Percentiles rank a stretch among this genome's conserved stretches.
Conservation (phyloP, 2,329 filamentous ascomycete species). For the Aaosphaeria arxii region DNA sequence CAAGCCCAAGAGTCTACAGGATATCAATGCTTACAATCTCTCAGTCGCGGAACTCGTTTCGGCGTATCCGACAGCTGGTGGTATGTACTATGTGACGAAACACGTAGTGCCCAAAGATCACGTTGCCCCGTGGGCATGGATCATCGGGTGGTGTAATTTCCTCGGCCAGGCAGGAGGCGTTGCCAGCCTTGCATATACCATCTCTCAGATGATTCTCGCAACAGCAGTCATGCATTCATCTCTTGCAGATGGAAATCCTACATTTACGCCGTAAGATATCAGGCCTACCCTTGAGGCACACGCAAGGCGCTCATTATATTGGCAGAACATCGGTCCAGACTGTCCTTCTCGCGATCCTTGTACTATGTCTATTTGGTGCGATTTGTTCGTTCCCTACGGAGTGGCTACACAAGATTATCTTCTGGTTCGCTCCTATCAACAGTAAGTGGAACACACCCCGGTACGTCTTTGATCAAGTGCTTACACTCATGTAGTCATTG, state of each 20-base stretch:
- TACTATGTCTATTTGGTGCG: constrained; percentile 55
- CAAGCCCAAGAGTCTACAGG: neutral
- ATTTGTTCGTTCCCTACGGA: constrained; percentile 64
- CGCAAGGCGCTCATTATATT: constrained; percentile 1
- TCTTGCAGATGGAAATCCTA: constrained; percentile 49
- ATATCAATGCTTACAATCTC: constrained; percentile 6
- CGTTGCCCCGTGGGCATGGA: constrained; percentile 62
- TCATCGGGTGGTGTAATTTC: constrained; percentile 67
- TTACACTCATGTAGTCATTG: constrained; percentile 44
- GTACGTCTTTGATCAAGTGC: too few species aligned
- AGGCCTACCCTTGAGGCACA: neutral
- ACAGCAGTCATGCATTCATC: constrained; percentile 60
- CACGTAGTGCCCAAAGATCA: constrained; percentile 60
- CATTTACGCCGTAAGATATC: constrained; percentile 55
- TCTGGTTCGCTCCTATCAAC: constrained; percentile 67
- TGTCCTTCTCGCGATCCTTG: constrained; percentile 55
- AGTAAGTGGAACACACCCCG: constrained; percentile 35
- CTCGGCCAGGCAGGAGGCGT: constrained; percentile 63
- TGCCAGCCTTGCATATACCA: constrained; percentile 60
- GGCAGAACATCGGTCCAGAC: constrained; percentile 56
- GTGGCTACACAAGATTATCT: constrained; percentile 56
- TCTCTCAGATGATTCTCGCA: constrained; percentile 63
- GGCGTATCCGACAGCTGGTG: constrained; percentile 64
- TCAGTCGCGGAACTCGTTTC: constrained; percentile 63
- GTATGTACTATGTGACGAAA: constrained; percentile 68